These are phyloP conservation scores for Trichoderma breve DNA, from an alignment of 2,329 filamentous ascomycete species.

Conservation along the genomic window DNA sequence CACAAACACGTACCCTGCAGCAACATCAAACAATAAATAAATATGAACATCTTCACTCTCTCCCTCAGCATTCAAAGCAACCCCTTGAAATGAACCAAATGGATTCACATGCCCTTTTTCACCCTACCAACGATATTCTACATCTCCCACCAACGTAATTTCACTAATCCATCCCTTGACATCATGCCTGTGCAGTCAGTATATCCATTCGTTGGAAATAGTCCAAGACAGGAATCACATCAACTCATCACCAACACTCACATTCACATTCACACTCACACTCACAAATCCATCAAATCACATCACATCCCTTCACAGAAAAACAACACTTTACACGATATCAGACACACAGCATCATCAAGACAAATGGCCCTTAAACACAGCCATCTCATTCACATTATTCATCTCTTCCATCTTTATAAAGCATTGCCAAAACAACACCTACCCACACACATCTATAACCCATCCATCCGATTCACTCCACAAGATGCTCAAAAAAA, in stretches of 20 bases:
- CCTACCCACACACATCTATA: constrained; percentile 24
- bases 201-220: background rate
- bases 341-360: background rate
- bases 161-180: background rate
- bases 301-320: background rate
- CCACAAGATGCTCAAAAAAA: background rate
- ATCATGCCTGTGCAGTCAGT: background rate
- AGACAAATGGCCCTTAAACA: background rate
- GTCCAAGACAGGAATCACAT: background rate
- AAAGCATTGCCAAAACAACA: constrained; percentile 23
- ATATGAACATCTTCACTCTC: background rate
- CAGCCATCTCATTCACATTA: background rate
- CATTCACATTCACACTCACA: background rate
- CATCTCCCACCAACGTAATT: background rate
- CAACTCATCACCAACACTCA: background rate
- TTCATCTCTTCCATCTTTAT: background rate
- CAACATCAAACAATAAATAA: background rate
- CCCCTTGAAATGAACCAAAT: background rate
- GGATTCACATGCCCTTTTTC: background rate
- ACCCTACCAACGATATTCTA: background rate
- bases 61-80: background rate
- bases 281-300: background rate
- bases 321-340: background rate
- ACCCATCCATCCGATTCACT: background rate
- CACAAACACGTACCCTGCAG: background rate